These are phyloP conservation scores for Viridothelium virens DNA, from an alignment of 495 filamentous ascomycete genomes.

Conservation along the genomic window DNA sequence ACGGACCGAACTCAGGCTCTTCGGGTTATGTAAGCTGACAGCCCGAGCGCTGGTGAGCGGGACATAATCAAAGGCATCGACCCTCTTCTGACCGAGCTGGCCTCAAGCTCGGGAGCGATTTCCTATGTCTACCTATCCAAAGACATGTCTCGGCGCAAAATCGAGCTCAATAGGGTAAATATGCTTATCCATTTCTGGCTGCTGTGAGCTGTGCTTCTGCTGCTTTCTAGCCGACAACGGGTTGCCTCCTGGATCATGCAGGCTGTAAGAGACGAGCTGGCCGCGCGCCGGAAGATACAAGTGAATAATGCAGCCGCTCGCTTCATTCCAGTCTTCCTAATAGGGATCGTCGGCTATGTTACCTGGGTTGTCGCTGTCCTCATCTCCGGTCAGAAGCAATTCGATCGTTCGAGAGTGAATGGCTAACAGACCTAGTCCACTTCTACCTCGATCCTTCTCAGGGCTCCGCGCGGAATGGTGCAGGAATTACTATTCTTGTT, in stretches of 20 bases:
- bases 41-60: too few species aligned
- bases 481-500: conserved; percentile 4
- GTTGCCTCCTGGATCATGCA: background rate
- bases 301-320: conserved; percentile 33
- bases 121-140: too few species aligned
- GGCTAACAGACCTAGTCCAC: background rate
- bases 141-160: too few species aligned
- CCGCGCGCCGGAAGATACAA: background rate
- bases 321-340: conserved; percentile 51
- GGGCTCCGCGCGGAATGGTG: background rate
- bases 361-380: conserved; percentile 54
- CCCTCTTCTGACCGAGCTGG: background rate
- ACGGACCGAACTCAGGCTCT: background rate
- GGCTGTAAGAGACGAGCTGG: background rate
- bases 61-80: too few species aligned
- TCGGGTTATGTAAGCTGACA: background rate
- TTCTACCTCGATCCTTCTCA: conserved; percentile 4
- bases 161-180: background rate
- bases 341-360: conserved; percentile 53
- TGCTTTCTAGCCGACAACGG: background rate
- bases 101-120: background rate
- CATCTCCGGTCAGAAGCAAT: conserved; percentile 45
- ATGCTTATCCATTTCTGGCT: background rate
- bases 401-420: background rate
- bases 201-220: background rate